Base-by-base conservation (phyloP, 495 filamentous ascomycete species). In the Opeltia flavorubescens region DNA sequence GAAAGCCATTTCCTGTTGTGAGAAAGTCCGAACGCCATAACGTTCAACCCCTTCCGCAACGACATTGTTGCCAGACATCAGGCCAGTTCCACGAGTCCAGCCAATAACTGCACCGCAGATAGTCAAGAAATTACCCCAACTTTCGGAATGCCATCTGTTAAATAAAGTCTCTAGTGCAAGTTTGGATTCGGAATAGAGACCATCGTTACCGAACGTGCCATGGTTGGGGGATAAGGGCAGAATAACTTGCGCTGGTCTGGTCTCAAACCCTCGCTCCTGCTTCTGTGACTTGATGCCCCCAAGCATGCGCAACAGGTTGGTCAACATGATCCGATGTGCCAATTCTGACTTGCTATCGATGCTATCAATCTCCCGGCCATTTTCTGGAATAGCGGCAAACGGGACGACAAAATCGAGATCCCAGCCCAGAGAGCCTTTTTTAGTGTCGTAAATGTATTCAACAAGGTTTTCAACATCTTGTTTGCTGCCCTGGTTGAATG, bases 1-100 rank as follows among this genome's bases (percentile, higher is more conserved):
- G 75, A 99, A 96, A 3, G 91, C 91, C 91, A 99, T 99, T 65
- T 99, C 91, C 56, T 93, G 86, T 68, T 96, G 93, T 15, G 89
- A 95, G 69, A 99, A 99, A 4, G 91, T 99, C 51, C 93, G 85
- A 13, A 96, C 93, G 58, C 91, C 91, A 57, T 89, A 88, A 52
- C 82, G 83, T 67, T 99, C 91, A 45, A 99, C 83, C 41, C 89
- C 93, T 63, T 96, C 89, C 5, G 91, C 93, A 46, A 95, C 87
- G 59, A 94, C 79, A 62, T 99, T 99, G 71, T 99, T 99, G 53
- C 85, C 89, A 57, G 82, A 83, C 91, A 99, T 99, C 51, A 99
- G 74, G 55, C 91, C 91, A 46, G 91, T 99, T 41, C 91, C 91
- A 66, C 91, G 89, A 50, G 91, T 99, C 91, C 91, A 98, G 50